A percentile compares a stretch with the other conserved stretches of the same genome.
phyloP scores from a whole-genome alignment of 2,329 filamentous ascomycete species.

The Monascus ruber region DNA sequence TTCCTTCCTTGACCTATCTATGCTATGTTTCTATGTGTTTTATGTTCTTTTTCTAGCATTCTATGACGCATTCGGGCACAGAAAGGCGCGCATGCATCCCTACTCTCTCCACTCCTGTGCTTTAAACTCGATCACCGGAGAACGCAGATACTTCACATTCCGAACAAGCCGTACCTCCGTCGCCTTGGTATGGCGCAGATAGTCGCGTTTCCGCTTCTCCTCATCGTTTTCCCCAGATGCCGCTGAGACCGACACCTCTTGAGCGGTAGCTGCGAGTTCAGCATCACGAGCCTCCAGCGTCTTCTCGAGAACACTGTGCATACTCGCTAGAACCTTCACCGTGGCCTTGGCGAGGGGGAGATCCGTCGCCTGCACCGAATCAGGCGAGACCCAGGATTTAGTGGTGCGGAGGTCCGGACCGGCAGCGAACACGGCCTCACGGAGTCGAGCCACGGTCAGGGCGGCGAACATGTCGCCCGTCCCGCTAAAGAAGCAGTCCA shows the following conservation, averaged over 20 bases:
- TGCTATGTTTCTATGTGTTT: too few species aligned
- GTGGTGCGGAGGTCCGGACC: constrained; percentile 38
- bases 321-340: constrained; percentile 80
- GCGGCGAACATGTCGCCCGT: constrained; percentile 99
- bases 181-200: constrained; percentile 67
- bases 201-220: constrained; percentile 44
- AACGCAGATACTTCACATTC: constrained; percentile 56
- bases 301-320: constrained; percentile 70
- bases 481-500: constrained; percentile 90
- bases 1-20: too few species aligned
- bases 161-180: constrained; percentile 76
- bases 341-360: constrained; percentile 73
- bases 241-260: constrained; percentile 10
- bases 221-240: constrained; percentile 33
- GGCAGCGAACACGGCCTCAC: constrained; percentile 58
- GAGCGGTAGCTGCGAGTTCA: constrained; percentile 38
- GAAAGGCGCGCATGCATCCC: constrained; percentile 2
- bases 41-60: too few species aligned
- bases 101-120: constrained; percentile 35
- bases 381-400: constrained; percentile 64
- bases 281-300: constrained; percentile 56
- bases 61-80: too few species aligned
- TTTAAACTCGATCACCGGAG: constrained; percentile 54
- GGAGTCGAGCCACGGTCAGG: constrained; percentile 73
- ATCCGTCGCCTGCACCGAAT: constrained; percentile 56